Evolutionary conservation across 495 filamentous ascomycete species (phyloP).

Genomic region (Venustampulla echinocandica): DNA sequence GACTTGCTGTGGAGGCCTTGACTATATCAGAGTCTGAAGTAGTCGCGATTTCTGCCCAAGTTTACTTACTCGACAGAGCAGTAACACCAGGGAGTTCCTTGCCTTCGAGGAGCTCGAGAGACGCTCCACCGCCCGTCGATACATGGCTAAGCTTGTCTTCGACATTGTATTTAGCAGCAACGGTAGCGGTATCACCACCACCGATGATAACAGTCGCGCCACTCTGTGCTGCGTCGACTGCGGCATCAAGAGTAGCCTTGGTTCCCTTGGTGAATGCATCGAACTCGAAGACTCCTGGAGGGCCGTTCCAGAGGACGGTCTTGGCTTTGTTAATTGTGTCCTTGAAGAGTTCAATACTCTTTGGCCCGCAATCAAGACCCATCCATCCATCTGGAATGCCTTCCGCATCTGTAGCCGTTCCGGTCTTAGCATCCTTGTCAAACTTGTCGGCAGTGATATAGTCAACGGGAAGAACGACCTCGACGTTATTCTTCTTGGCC

Average conservation of each 20-base stretch:
- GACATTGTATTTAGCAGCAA: slow-evolving; percentile 90
- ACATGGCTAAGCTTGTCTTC: slow-evolving; percentile 98
- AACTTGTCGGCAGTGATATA: slow-evolving; percentile 97
- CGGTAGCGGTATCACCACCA: slow-evolving; percentile 95
- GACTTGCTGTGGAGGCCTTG: slow-evolving; percentile 22
- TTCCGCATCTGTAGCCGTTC: slow-evolving; percentile 73
- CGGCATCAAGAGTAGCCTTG: slow-evolving; percentile 80
- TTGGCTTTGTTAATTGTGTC: slow-evolving; percentile 75
- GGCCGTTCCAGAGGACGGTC: slow-evolving; percentile 99
- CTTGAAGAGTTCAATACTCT: slow-evolving; percentile 79
- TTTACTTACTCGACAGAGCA: slow-evolving; percentile 85
- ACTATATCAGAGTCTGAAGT: slow-evolving; percentile 25
- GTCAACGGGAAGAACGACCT: slow-evolving; percentile 89
- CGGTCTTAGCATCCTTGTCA: slow-evolving; percentile 68
- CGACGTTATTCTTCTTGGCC: slow-evolving; percentile 91
- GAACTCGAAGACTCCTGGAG: slow-evolving; percentile 94
- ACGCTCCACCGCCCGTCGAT: slow-evolving; percentile 92
- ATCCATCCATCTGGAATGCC: slow-evolving; percentile 96
- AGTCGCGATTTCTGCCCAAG: slow-evolving; percentile 16
- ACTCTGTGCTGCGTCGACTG: slow-evolving; percentile 64
- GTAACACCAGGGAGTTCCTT: slow-evolving; percentile 92
- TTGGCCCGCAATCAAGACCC: slow-evolving; percentile 88
- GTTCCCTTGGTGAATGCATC: slow-evolving; percentile 88
- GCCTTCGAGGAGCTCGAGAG: slow-evolving; percentile 91
- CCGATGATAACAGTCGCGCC: slow-evolving; percentile 97